Evolutionary conservation across 169 alveolate species (phyloP), one percentile per base, ranked within the genome.

Genomic region (Plasmodium sp.): DNA sequence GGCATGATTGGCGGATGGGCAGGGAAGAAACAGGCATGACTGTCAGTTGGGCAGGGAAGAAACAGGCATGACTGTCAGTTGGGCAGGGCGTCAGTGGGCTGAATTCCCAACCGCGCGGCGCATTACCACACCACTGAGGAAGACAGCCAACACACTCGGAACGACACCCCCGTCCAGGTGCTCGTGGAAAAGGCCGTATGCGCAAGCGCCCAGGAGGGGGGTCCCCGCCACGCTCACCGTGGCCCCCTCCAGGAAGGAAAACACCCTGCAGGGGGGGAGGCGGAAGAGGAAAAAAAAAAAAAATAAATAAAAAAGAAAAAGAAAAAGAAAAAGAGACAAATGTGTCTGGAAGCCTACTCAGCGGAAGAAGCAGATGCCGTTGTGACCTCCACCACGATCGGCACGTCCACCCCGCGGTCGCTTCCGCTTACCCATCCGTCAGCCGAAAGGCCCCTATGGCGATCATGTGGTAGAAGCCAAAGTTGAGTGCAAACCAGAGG

Each of bases 121-220:
- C 27, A 84, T 84, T 84, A 84, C 93, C 45, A 10, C 48, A 31
- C 62, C 79, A 51, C 93, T 84, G 74, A 84, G 62, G 58, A 73
- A 48, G 41, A 36, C 58, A 41, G 79, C 74, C 39, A 84, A 12
- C 39, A 45, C 36, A 34, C 34, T 48, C 0, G 93, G 85, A 74
- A 84, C 27, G 2, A 74, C 33, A 16, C 43, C n/a, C 36, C 41
- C 39, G 14, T 84, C 41, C 43, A 84, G 67, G 27, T 84, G 39
- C 6, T 0, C 14, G 6, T 73, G 79, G 58, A 75, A 27, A 16
- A 73, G 67, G 39, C 93, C 58, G 12, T 84, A 84, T 31, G 79
- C 22, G 41, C 45, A 84, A 74, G 43, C 36, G 74, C 48, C 71
- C n/a, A 84, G 75, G 39, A 51, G 33, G 27, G 74, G 36, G 18